Base-by-base conservation (phyloP, 768 basidiomycete species). In the Leucogyrophana mollusca region DNA sequence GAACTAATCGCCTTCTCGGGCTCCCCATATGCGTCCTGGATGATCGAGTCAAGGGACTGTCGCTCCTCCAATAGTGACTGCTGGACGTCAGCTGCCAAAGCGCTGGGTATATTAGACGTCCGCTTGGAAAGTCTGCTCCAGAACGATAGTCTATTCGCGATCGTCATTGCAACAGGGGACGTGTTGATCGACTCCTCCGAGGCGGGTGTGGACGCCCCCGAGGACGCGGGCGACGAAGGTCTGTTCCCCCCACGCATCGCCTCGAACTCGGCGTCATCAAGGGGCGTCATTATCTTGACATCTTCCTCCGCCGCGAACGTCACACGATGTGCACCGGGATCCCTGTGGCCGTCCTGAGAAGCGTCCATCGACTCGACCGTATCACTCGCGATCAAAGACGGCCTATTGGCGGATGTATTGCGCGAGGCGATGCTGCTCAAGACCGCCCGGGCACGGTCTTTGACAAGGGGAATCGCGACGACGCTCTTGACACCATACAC, bases 401-500 rank as follows among this genome's bases (percentile, higher is more conserved):
- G 66, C 14, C 77, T 72, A 22, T 73, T 57, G 9, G 71, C 59
- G 6, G 66, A 60, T 3, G 69, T 56, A 55, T 80, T 79, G 40
- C 73, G 73, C n/a, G 77, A 67, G 6, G 75, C 71, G 4, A 91
- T 65, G 13, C 72, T 69, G 33, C 76, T 72, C 21, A 90, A 52
- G 2, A 70, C 71, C 14, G 70, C 71, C 22, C 68, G 67, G 22
- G 90, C 90, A 34, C 79, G 76, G 23, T 80, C 77, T 55, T 83
- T 79, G 9, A 72, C 62, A n/a, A 92, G 71, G 3, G 90, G 90
- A 21, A 93, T 84, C 4, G 84, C 82, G 40, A 71, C 70, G 17
- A 90, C 81, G 24, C 75, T 75, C 64, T 85, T 87, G 46, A 91
- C 74, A 22, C 73, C 70, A 63, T 87, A 89, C 5, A 92, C 76